These are phyloP conservation scores for Penicillium psychrosexuale DNA, from an alignment of 2,329 filamentous ascomycete genomes.

Conservation along the genomic window DNA sequence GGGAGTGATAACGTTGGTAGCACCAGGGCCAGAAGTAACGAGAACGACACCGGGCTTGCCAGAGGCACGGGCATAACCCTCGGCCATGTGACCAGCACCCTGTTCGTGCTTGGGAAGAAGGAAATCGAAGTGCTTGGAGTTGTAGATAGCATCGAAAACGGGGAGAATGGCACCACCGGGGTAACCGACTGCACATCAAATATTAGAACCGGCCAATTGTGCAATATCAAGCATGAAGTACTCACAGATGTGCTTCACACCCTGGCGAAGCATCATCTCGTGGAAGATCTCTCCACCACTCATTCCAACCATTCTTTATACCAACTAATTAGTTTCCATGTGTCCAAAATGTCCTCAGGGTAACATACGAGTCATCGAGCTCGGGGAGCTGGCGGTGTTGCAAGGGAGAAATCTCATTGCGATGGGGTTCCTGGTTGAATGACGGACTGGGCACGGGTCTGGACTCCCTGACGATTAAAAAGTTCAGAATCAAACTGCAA, in stretches of 20 bases:
- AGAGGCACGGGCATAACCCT: constrained; percentile 90
- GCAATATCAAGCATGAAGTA: constrained; percentile 29
- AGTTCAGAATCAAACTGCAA: constrained; percentile 7
- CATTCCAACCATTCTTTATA: constrained; percentile 78
- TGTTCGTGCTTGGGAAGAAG: constrained; percentile 95
- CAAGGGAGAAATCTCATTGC: constrained; percentile 66
- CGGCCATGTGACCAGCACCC: constrained; percentile 96
- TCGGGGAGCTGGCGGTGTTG: constrained; percentile 59
- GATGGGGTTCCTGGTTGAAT: constrained; percentile 53
- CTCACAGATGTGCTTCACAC: constrained; percentile 91
- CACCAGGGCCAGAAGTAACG: constrained; percentile 93
- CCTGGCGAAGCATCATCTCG: constrained; percentile 95
- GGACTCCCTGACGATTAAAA: constrained; percentile 44
- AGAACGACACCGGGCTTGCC: constrained; percentile 94
- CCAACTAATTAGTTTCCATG: constrained; percentile 3
- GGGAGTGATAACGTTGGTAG: constrained; percentile 93
- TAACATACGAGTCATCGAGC: constrained; percentile 76
- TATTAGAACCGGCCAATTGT: constrained; percentile 6
- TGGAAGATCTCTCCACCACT: constrained; percentile 96
- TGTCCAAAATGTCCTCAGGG: neutral
- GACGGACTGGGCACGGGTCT: constrained; percentile 63
- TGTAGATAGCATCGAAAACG: constrained; percentile 98
- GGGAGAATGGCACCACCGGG: constrained; percentile 94
- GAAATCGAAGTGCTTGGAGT: constrained; percentile 95
- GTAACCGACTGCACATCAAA: constrained; percentile 64